Conservation (phyloP, 2,329 filamentous ascomycete genomes). For the Fusarium tuaranense region DNA sequence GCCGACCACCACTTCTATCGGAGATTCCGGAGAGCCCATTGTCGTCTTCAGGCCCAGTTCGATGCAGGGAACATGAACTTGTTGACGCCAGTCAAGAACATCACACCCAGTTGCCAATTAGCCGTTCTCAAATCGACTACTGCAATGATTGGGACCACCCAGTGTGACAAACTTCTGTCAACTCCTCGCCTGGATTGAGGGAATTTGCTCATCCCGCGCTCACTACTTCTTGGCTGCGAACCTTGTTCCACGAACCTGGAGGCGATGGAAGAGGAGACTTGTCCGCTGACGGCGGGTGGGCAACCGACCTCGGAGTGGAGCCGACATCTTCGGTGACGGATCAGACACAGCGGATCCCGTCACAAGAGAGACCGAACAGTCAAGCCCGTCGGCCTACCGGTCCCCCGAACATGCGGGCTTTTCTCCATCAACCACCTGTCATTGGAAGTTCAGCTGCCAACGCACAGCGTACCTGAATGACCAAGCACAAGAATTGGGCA, state of each 20-base stretch:
- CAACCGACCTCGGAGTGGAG: conserved; percentile 27
- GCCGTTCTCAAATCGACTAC: neutral
- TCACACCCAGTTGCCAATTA: neutral
- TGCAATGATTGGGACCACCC: neutral
- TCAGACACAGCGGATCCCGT: conserved; percentile 24
- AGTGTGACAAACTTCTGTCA: conserved; percentile 6
- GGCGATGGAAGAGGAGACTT: conserved; percentile 11
- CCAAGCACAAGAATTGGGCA: conserved; percentile 17
- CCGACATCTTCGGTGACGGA: conserved; percentile 34
- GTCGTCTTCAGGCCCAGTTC: neutral
- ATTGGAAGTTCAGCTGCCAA: conserved; percentile 20
- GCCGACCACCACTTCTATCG: neutral
- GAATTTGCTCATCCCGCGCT: conserved; percentile 24
- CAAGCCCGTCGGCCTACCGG: conserved; percentile 8
- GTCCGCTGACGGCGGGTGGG: conserved; percentile 11
- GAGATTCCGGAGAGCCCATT: neutral
- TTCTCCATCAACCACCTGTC: conserved; percentile 8
- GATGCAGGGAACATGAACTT: neutral
- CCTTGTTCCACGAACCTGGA: conserved; percentile 15
- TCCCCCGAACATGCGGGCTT: conserved; percentile 16
- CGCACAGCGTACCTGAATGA: conserved; percentile 2
- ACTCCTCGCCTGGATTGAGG: conserved; percentile 14
- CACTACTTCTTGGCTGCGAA: conserved; percentile 28
- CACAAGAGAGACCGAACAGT: conserved; percentile 9
- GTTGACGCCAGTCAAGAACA: neutral